These are phyloP conservation scores for Xylaria intraflava DNA, from an alignment of 495 filamentous ascomycete genomes.

Conservation along the genomic window DNA sequence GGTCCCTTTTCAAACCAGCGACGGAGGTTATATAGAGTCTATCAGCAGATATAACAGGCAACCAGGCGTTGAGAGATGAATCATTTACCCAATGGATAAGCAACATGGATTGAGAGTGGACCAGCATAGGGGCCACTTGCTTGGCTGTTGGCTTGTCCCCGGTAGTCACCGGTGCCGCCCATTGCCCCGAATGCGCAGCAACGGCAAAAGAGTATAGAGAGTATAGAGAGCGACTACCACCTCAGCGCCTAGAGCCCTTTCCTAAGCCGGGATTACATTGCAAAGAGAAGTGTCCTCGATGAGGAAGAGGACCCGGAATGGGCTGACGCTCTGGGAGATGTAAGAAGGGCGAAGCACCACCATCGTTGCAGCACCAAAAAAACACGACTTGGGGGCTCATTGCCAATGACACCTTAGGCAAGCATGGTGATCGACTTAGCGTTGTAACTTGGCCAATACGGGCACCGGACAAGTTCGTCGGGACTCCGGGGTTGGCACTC, in stretches of 20 bases:
- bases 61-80: not conserved
- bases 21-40: slow-evolving; percentile 22
- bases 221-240: not conserved
- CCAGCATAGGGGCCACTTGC: slow-evolving; percentile 16
- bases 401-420: not conserved
- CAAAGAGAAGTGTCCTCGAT: not conserved
- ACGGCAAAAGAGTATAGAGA: not conserved
- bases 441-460: too few species aligned
- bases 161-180: not conserved
- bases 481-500: too few species aligned
- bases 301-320: slow-evolving; percentile 7
- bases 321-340: not conserved
- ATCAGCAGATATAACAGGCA: not conserved
- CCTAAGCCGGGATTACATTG: not conserved
- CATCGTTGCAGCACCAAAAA: not conserved
- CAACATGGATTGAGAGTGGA: slow-evolving; percentile 12
- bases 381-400: slow-evolving; percentile 2
- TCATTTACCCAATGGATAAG: not conserved
- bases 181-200: not conserved
- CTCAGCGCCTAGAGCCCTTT: not conserved
- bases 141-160: not conserved
- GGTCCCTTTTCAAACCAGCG: slow-evolving; percentile 3
- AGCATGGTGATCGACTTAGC: not conserved
- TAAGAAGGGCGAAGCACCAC: slow-evolving; percentile 11
- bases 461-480: too few species aligned